Evolutionary conservation across 164 flowering plant genomes (phyloP).

Genomic region (Chimonanthus praecox): DNA sequence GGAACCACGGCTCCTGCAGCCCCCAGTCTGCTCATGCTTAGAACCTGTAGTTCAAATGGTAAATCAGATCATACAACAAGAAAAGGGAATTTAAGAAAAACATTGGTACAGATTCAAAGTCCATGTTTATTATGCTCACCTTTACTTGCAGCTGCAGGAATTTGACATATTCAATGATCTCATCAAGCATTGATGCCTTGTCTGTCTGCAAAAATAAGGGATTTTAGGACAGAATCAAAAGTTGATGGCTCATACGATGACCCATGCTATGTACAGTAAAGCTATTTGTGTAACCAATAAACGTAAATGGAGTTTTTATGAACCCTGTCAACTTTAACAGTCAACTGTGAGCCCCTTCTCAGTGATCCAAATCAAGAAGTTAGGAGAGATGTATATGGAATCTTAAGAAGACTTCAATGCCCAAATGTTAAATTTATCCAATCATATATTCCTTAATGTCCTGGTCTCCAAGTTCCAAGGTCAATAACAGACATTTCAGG

Average conservation of each 20-base stretch:
- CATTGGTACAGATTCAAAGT: not conserved
- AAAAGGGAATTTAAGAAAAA: not conserved
- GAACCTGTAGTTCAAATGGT: conserved; percentile 23
- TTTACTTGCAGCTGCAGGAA: conserved; percentile 40
- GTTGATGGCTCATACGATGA: not conserved
- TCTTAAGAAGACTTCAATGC: too few relatives aligned
- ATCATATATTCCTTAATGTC: too few relatives aligned
- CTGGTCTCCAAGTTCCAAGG: too few relatives aligned
- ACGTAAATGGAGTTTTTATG: too few relatives aligned
- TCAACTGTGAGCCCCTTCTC: too few relatives aligned
- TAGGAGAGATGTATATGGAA: too few relatives aligned
- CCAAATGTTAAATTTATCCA: too few relatives aligned
- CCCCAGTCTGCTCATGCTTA: conserved; percentile 50
- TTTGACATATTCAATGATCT: conserved; percentile 38
- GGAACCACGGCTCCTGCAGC: conserved; percentile 47
- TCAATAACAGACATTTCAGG: too few relatives aligned
- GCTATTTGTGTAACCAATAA: too few relatives aligned
- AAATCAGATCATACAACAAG: not conserved
- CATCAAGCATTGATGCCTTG: conserved; percentile 41
- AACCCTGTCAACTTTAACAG: too few relatives aligned
- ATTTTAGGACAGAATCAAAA: too few relatives aligned
- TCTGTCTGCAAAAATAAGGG: conserved; percentile 25
- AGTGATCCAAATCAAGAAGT: too few relatives aligned
- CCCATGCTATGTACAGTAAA: not conserved
- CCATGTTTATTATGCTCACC: conserved; percentile 13